Conservation (phyloP, 257 asterid genomes). For the Solanum chiquidenum region DNA sequence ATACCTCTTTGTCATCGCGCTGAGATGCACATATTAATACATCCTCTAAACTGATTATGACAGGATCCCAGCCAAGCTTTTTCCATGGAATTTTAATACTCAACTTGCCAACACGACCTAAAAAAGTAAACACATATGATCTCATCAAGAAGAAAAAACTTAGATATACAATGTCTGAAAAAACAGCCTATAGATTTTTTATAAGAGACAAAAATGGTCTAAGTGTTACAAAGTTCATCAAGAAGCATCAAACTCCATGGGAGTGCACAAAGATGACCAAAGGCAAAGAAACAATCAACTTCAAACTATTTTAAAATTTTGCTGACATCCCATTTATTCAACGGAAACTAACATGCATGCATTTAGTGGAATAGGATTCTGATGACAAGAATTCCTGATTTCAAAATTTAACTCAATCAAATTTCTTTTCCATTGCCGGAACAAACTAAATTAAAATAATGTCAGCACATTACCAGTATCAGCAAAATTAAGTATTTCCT, state of each 20-base stretch:
- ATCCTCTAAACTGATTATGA: conserved; percentile 77
- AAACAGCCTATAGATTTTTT: background rate
- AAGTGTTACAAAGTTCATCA: background rate
- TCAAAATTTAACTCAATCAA: background rate
- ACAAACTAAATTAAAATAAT: background rate
- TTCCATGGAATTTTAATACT: conserved; percentile 98
- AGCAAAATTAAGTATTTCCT: background rate
- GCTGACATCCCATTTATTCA: background rate
- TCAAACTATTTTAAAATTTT: background rate
- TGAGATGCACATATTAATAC: conserved; percentile 62
- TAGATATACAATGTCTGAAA: background rate
- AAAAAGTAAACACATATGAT: conserved; percentile 7
- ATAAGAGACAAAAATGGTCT: background rate
- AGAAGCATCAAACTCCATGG: background rate
- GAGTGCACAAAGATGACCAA: background rate
- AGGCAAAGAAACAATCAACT: background rate
- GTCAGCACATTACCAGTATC: background rate
- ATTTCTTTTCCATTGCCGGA: background rate
- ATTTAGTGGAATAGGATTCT: background rate
- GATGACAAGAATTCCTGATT: background rate
- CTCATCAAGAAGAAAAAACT: background rate
- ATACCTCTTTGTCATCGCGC: conserved; percentile 81
- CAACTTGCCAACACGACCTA: conserved; percentile 84
- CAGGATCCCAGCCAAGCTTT: conserved; percentile 98
- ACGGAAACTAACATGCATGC: background rate